Base-by-base conservation (phyloP, 371 early-diverging fungal genomes). In the Basidiobolus heterosporus region DNA sequence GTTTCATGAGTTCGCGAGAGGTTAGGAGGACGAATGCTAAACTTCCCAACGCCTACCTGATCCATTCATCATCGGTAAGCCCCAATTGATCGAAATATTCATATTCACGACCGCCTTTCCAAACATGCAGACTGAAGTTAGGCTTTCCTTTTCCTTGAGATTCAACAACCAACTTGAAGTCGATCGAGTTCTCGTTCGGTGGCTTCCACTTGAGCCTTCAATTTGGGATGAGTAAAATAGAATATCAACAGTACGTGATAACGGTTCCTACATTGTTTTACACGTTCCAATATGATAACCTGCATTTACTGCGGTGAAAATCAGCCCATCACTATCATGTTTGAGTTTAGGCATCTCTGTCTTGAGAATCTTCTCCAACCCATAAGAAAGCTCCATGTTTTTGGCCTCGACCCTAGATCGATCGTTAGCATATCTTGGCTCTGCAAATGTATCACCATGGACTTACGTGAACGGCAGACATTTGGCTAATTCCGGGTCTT, bases 131-230 rank as follows among this genome's bases (percentile, higher is more conserved):
- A 2, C 62, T 45, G 24, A 80, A 65, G 16, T 58, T 53, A 0
- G 79, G 80, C 42, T 59, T 60, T 2, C 30, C 30, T 30, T 30
- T 30, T 30, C 30, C 30, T 40, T 35, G 67, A 66, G 40, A 69
- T 20, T 56, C 46, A 5, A 82, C 51, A 13, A 59, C 38, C 8
- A 84, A 61, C 51, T 69, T 72, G 49, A 99, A 96, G 58, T 99
- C 99, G 11, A 98, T 74, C 0, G 98, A 92, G 62, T 98, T 98
- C 54, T 98, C 88, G 47, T 85, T 77, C 9, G 94, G 78, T 9
- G 98, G 98, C 57, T 98, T 99, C 99, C 99, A 99, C 69, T 99
- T 99, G 24, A 98, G 62, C 72, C 86, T 88, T 54, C 0, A 36
- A 14, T 14, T 1, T 9, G 16, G 24, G n/a, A 0, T 13, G 16